A percentile compares a stretch with the other conserved stretches of the same genome.
phyloP scores from a whole-genome alignment of 352 stramenopile genomes.

The Peronospora tabacina region DNA sequence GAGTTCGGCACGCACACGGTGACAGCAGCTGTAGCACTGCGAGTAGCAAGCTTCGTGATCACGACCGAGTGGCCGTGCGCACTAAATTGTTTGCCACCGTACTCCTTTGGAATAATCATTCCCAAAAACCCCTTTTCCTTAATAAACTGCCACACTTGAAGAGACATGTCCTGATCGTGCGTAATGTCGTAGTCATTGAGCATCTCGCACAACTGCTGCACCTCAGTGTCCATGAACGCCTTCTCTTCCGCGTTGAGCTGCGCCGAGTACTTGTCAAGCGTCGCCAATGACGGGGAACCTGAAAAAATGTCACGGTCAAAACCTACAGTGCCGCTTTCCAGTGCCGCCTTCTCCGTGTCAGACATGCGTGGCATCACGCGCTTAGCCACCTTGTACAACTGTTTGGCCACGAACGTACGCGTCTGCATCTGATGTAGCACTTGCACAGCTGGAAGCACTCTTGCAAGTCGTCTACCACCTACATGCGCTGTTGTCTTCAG shows the following conservation, averaged over 20 bases:
- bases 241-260: slow-evolving; percentile 91
- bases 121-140: slow-evolving; percentile 94
- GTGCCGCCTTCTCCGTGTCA: slow-evolving; percentile 91
- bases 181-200: slow-evolving; percentile 94
- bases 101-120: slow-evolving; percentile 98
- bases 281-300: slow-evolving; percentile 86
- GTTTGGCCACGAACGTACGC: slow-evolving; percentile 78
- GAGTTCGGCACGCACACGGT: slow-evolving; percentile 97
- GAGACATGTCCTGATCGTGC: slow-evolving; percentile 88
- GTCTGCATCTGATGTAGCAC: slow-evolving; percentile 54
- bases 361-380: slow-evolving; percentile 94
- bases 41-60: slow-evolving; percentile 90
- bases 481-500: slow-evolving; percentile 29
- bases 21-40: slow-evolving; percentile 85
- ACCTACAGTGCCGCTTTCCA: slow-evolving; percentile 92
- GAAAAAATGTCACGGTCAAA: slow-evolving; percentile 98
- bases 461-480: slow-evolving; percentile 15
- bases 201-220: slow-evolving; percentile 92
- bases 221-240: slow-evolving; percentile 93
- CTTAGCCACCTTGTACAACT: slow-evolving; percentile 91
- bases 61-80: slow-evolving; percentile 89
- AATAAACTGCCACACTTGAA: slow-evolving; percentile 93
- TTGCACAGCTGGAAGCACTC: slow-evolving; percentile 41
- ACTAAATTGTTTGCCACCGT: slow-evolving; percentile 85
- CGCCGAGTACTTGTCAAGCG: slow-evolving; percentile 92